phyloP scores from a whole-genome alignment of 257 asterid species.

The Apocynum venetum region DNA sequence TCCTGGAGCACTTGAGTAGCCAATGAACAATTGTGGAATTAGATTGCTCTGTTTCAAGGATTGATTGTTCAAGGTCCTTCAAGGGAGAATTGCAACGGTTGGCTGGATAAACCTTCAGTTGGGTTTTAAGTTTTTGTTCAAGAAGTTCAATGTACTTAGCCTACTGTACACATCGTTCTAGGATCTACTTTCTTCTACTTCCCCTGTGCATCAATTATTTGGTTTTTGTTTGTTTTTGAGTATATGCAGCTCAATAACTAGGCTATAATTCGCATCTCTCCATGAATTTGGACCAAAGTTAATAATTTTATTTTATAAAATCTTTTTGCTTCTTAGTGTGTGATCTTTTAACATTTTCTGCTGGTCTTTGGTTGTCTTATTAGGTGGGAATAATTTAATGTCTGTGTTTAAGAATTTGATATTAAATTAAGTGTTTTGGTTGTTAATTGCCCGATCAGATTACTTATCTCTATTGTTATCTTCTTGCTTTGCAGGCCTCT shows the following conservation, averaged over 20 bases:
- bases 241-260: neutral
- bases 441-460: neutral
- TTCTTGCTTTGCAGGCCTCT: slow-evolving; percentile 17
- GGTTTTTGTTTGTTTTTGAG: neutral
- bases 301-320: neutral
- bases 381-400: neutral
- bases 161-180: neutral
- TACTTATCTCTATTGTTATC: neutral
- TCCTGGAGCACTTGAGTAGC: neutral
- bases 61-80: neutral
- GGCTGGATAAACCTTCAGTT: too few relatives aligned
- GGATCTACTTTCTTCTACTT: neutral
- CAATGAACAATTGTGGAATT: neutral
- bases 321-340: neutral
- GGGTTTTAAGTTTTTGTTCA: neutral
- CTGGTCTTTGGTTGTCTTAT: neutral
- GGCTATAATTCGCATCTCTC: neutral
- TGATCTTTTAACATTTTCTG: neutral
- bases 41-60: neutral
- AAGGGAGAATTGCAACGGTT: too few relatives aligned
- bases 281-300: neutral
- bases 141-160: neutral
- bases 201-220: neutral
- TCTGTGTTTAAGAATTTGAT: neutral
- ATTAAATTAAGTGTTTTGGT: neutral